These are phyloP conservation scores for Uronychia binucleata DNA, from an alignment of 73 alveolate species.

Conservation along the genomic window DNA sequence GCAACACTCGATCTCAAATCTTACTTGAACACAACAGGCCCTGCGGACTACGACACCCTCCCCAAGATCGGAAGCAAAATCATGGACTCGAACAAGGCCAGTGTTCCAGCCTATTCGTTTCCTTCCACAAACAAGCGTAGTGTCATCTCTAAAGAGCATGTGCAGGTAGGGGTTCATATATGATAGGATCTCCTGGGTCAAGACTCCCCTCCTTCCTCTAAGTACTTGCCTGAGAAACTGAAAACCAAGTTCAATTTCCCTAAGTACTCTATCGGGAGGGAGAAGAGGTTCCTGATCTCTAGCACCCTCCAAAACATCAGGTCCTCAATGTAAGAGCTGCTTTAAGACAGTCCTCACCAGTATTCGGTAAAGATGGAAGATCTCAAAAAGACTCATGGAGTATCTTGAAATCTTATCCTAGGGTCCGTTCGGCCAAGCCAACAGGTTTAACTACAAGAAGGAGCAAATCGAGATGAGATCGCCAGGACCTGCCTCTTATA, in stretches of 20 bases:
- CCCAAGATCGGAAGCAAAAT: background rate
- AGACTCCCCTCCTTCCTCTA: background rate
- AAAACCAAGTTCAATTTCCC: background rate
- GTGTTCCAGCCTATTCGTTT: background rate
- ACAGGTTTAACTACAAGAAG: background rate
- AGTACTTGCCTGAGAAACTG: background rate
- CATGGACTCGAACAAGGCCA: background rate
- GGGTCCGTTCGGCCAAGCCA: constrained; percentile 1
- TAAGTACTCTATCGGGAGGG: background rate
- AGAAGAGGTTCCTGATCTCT: background rate
- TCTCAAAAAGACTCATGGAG: background rate
- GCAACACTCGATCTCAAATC: too few relatives aligned
- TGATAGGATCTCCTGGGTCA: background rate
- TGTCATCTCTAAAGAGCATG: background rate
- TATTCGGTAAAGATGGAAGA: background rate
- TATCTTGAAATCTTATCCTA: too few relatives aligned
- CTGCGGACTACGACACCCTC: background rate
- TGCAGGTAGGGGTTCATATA: background rate
- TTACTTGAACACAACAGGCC: constrained; percentile 10
- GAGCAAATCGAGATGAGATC: background rate
- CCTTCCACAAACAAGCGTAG: background rate
- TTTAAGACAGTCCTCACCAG: background rate
- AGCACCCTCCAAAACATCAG: background rate
- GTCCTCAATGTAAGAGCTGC: background rate
- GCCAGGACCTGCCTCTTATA: constrained; percentile 8